Base-by-base conservation (phyloP, 106 monocot genomes). In the Acorus gramineus region DNA sequence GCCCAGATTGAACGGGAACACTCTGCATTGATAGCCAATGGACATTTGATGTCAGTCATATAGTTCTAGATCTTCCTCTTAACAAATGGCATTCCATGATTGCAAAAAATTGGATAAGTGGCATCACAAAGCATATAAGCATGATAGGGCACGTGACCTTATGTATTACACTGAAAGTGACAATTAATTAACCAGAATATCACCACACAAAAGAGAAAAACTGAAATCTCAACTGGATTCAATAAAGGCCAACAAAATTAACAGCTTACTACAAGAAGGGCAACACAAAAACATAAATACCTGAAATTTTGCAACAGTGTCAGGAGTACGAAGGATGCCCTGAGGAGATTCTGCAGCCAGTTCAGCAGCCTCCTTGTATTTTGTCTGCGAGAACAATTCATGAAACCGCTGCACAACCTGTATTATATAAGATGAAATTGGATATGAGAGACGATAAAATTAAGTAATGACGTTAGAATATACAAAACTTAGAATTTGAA, bases 351-450 rank as follows among this genome's bases (percentile, higher is more conserved):
- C 95, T 58, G 95, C 90, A 72, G 95, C 95, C 71, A 96, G 84
- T 71, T 96, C 95, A 65, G 95, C 95, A 59, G 95, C 95, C 77
- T 96, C 90, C 74, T 96, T 96, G 63, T 96, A 96, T 61, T 96
- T 96, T 12, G 87, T 96, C 65, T 96, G 95, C 43, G 95, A 86
- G 69, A 96, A 96, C 42, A 96, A 58, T 59, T 96, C 90, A 54
- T 96, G 90, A 56, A 96, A 96, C 63, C 95, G 85, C 60, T 96
- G 95, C 42, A 96, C 95, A 60, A 96, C 95, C 95, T 95, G 72
- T 68, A 14, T 62, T 14, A 68, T 5, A 54, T 58, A 59, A 81
- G 66, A 5, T 4, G 6, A 52, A 48, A 57, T 7, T 8, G 48
- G 14, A 70, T 42, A 56, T 12, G 57, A 46, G 43, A 8, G 28